These are phyloP conservation scores for Aspergillus fumigatiaffinis DNA, from an alignment of 2,329 filamentous ascomycete species.

Conservation along the genomic window DNA sequence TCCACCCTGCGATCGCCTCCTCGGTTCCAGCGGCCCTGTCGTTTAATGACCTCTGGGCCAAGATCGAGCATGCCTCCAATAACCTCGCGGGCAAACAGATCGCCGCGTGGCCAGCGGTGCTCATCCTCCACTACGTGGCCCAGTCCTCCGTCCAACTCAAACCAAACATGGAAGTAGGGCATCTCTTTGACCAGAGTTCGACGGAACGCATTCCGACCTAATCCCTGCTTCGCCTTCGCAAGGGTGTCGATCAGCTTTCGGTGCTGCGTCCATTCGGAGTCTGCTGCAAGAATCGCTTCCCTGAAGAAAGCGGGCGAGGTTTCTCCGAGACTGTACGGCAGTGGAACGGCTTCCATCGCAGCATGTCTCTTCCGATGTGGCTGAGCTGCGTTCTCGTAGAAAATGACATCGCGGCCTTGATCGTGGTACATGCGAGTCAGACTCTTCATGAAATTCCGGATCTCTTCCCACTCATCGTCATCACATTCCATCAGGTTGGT, in stretches of 20 bases:
- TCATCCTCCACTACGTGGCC: slow-evolving; percentile 90
- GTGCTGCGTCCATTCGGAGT: slow-evolving; percentile 95
- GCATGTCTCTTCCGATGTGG: slow-evolving; percentile 78
- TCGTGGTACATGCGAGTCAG: slow-evolving; percentile 92
- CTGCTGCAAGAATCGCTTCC: slow-evolving; percentile 82
- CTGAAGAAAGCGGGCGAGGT: slow-evolving; percentile 92
- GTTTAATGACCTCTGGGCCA: slow-evolving; percentile 78
- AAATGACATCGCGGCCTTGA: slow-evolving; percentile 85
- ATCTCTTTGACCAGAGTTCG: slow-evolving; percentile 84
- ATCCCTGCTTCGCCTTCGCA: slow-evolving; percentile 52
- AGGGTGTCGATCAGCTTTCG: slow-evolving; percentile 88
- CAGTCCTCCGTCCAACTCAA: slow-evolving; percentile 83
- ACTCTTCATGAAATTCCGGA: slow-evolving; percentile 98
- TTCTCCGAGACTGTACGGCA: slow-evolving; percentile 87
- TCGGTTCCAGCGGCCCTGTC: slow-evolving; percentile 79
- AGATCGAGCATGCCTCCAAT: slow-evolving; percentile 88
- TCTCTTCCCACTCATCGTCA: slow-evolving; percentile 98
- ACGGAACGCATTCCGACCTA: slow-evolving; percentile 79
- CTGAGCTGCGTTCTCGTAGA: slow-evolving; percentile 93
- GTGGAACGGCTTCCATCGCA: slow-evolving; percentile 77
- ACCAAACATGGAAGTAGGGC: slow-evolving; percentile 99
- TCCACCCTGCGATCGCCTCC: slow-evolving; percentile 65
- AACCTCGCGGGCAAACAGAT: slow-evolving; percentile 88
- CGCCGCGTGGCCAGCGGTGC: slow-evolving; percentile 79
- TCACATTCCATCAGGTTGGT: slow-evolving; percentile 94